These are phyloP conservation scores for Vigna mungo DNA, from an alignment of 306 rosid species.

Conservation along the genomic window DNA sequence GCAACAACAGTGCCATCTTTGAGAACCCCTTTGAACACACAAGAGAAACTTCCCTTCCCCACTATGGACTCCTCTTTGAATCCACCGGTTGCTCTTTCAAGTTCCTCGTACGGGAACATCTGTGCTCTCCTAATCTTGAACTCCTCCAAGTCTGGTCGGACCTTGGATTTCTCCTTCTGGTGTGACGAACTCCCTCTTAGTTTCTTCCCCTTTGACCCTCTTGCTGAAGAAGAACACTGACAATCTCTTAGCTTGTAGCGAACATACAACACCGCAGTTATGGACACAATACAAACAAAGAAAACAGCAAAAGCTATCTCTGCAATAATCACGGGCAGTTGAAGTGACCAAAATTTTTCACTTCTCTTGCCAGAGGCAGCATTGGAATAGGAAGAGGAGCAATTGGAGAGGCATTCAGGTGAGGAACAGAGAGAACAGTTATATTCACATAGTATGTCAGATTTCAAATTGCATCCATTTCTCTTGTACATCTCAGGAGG, in stretches of 20 bases:
- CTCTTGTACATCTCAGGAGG: conserved; percentile 4
- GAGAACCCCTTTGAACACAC: conserved; percentile 21
- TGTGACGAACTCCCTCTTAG: conserved; percentile 1
- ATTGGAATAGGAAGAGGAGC: conserved; percentile 6
- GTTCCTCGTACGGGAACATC: conserved; percentile 22
- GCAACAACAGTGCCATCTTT: conserved; percentile 16
- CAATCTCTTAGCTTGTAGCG: conserved; percentile 16
- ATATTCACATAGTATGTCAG: conserved; percentile 8
- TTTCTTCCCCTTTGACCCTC: conserved; percentile 15
- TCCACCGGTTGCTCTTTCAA: conserved; percentile 16
- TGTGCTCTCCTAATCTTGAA: conserved; percentile 16
- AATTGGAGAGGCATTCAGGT: conserved; percentile 12
- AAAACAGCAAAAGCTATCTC: conserved; percentile 22
- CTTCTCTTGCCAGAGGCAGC: neutral
- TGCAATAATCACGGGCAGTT: conserved; percentile 17
- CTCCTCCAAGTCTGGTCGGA: conserved; percentile 21
- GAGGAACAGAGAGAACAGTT: conserved; percentile 1
- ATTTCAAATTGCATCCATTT: conserved; percentile 14
- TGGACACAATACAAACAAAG: conserved; percentile 12
- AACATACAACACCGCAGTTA: conserved; percentile 1
- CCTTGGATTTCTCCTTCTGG: conserved; percentile 27
- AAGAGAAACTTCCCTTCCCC: conserved; percentile 24
- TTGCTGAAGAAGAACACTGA: neutral
- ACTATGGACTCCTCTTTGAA: conserved; percentile 26
- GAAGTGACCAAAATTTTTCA: conserved; percentile 3